phyloP scores from a whole-genome alignment of 495 filamentous ascomycete genomes.

The Hypomontagnella monticulosa region DNA sequence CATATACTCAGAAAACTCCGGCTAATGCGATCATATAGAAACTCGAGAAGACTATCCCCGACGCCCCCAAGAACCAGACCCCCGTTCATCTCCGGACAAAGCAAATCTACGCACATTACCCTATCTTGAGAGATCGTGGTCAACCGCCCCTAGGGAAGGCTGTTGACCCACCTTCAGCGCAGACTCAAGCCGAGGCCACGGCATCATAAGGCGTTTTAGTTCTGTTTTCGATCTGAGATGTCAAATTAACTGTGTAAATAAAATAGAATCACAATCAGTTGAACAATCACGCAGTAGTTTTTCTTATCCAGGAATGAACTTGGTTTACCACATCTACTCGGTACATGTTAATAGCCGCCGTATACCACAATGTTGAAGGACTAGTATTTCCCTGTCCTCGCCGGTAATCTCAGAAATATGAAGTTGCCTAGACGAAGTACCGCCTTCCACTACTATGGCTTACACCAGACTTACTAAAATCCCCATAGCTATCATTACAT shows the following conservation, averaged over 20 bases:
- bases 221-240: neutral
- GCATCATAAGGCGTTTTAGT: conserved; percentile 27
- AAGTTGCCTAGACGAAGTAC: too few relatives aligned
- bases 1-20: neutral
- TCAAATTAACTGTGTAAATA: conserved; percentile 33
- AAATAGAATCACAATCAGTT: conserved; percentile 25
- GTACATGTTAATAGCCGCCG: too few relatives aligned
- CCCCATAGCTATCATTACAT: too few relatives aligned
- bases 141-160: conserved; percentile 47
- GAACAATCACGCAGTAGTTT: neutral
- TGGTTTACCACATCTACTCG: neutral
- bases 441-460: too few relatives aligned
- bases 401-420: too few relatives aligned
- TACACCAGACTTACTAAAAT: neutral
- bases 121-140: conserved; percentile 50
- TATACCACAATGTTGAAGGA: too few relatives aligned
- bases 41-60: conserved; percentile 90
- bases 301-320: neutral
- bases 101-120: conserved; percentile 76
- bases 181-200: conserved; percentile 38
- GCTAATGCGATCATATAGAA: conserved; percentile 63
- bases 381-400: too few relatives aligned
- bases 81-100: conserved; percentile 84
- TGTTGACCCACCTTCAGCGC: conserved; percentile 48
- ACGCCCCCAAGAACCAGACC: conserved; percentile 74